Percentiles rank a stretch among this genome's conserved stretches.
Conservation (phyloP, 208 protist species). For the Phytomonas francai region DNA sequence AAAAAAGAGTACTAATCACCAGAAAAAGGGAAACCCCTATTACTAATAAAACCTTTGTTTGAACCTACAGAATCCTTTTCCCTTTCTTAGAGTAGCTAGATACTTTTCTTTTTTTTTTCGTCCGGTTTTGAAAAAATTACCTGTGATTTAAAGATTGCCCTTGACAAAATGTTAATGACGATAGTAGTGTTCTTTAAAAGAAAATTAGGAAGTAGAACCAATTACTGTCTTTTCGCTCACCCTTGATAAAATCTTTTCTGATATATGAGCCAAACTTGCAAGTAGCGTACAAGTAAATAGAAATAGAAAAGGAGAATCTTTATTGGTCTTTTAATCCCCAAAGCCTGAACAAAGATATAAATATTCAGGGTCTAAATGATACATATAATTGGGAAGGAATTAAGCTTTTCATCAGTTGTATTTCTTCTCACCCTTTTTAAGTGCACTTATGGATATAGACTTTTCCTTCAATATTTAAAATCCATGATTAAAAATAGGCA, state of each 20-base stretch:
- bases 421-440: constrained; percentile 1
- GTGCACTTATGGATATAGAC: constrained; percentile 4
- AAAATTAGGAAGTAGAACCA: background rate
- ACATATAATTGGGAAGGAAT: background rate
- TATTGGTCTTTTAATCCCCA: background rate
- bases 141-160: background rate
- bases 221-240: background rate
- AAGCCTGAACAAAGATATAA: background rate
- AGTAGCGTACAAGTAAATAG: background rate
- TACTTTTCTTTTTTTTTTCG: background rate
- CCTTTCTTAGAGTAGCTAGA: background rate
- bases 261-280: background rate
- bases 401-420: constrained; percentile 2
- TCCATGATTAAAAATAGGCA: constrained; percentile 9
- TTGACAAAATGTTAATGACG: constrained; percentile 1
- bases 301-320: constrained; percentile 1
- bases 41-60: background rate
- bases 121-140: constrained; percentile 3
- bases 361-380: constrained; percentile 4
- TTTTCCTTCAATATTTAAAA: constrained; percentile 8
- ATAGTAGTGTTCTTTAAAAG: constrained; percentile 2
- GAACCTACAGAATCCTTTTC: background rate
- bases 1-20: background rate
- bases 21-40: background rate
- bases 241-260: background rate